Evolutionary conservation across 805 yeast genomes (phyloP).

Genomic region (Kodamaea hsintzibuensis): DNA sequence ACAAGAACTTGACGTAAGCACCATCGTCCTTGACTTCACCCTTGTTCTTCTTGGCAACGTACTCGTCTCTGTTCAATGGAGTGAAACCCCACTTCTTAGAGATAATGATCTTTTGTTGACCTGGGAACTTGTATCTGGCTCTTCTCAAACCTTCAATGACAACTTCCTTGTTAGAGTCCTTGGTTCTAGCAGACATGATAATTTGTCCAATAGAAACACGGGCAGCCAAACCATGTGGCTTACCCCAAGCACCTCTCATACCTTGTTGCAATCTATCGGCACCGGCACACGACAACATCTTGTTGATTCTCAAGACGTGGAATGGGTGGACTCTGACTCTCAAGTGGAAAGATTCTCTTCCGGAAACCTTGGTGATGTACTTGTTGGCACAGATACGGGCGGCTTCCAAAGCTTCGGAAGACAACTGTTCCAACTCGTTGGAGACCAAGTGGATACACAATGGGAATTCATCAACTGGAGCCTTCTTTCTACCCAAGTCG

Average conservation of each 20-base stretch:
- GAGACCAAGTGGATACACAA: conserved; percentile 99
- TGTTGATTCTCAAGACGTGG: conserved; percentile 99
- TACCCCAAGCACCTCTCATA: conserved; percentile 99
- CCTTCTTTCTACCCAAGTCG: conserved; percentile 99
- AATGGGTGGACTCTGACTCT: conserved; percentile 99
- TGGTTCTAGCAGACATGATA: conserved; percentile 96
- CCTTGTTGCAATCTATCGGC: conserved; percentile 99
- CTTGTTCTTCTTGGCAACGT: conserved; percentile 89
- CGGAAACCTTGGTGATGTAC: conserved; percentile 95
- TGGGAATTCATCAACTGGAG: conserved; percentile 99
- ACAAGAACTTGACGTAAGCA: conserved; percentile 98
- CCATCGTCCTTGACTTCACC: conserved; percentile 99
- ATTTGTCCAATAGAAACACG: conserved; percentile 99
- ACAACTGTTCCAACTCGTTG: conserved; percentile 98
- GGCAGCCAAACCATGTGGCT: conserved; percentile 99
- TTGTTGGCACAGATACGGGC: conserved; percentile 99
- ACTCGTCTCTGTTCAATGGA: conserved; percentile 96
- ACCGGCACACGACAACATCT: conserved; percentile 99
- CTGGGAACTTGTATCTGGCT: conserved; percentile 99
- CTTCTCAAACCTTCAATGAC: conserved; percentile 99
- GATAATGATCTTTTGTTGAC: conserved; percentile 98
- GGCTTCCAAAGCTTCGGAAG: conserved; percentile 99
- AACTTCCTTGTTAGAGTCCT: conserved; percentile 96
- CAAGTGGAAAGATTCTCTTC: conserved; percentile 99
- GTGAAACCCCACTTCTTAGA: conserved; percentile 99